Base-by-base conservation (phyloP, 768 basidiomycete genomes). In the Leccinum rimulosum region DNA sequence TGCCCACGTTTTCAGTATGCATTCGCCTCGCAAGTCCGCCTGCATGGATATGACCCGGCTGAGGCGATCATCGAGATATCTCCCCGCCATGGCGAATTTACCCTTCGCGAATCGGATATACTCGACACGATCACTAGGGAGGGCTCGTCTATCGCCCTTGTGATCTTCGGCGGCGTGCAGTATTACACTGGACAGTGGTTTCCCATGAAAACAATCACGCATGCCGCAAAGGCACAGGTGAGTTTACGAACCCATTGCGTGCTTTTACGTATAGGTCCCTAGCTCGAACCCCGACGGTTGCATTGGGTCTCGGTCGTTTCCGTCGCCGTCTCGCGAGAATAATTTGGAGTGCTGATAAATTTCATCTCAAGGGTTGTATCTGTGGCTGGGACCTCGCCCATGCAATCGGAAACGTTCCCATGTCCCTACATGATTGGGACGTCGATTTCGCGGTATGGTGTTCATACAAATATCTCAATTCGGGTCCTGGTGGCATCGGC, bases 391-490 rank as follows among this genome's bases (percentile, higher is more conserved):
- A 99, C 77, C 85, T 98, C 15, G 97, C 97, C 8, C 97, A 99
- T 74, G 96, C 91, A 6, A 82, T 88, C 49, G 97, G 96, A 51
- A 99, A 99, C 73, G 93, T 98, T 36, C 91, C 92, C 38, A 75
- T 96, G 65, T 79, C 83, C 51, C 78, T 99, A 63, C 93, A 96
- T 72, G 90, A 94, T 60, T 99, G 97, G 96, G 79, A 84, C 64
- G 89, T 93, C 65, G 97, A 99, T 73, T 98, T 98, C 71, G 97
- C 96, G 3, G 95, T 95, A 36, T 98, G 96, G 93, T 99, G 97
- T 73, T 91, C 94, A 33, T 99, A 98, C 82, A 98, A 92, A 76
- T 99, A 98, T 72, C 83, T 98, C 59, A 98, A 98, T 76, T 89
- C 95, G 17, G 93, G 96, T 6, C 95, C 97, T 11, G 96, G 96